Percentiles rank a stretch among this genome's conserved stretches.
These are phyloP conservation scores for Microsporum audouinii DNA, from an alignment of 2,329 filamentous ascomycete genomes.

Conservation along the genomic window DNA sequence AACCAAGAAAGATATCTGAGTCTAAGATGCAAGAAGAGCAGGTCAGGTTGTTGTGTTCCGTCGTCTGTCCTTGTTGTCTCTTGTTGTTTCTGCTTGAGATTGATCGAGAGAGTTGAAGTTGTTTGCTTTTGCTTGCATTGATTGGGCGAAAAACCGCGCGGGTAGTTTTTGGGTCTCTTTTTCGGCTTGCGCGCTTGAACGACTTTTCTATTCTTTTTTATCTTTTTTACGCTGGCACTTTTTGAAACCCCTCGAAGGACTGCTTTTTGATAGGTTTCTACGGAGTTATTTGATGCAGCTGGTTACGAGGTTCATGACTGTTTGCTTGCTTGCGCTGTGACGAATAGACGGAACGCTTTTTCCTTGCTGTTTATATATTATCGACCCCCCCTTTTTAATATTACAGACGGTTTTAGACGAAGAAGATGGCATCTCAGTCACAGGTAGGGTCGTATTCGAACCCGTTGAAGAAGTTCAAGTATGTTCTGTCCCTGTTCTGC, in stretches of 20 bases:
- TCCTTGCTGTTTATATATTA: not conserved
- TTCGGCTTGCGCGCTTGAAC: too few relatives aligned
- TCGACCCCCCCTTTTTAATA: constrained; percentile 4
- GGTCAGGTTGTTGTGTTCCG: not conserved
- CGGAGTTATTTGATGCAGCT: not conserved
- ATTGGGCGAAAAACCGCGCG: not conserved
- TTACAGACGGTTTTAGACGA: constrained; percentile 11
- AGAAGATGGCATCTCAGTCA: constrained; percentile 61
- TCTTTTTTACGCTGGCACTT: not conserved
- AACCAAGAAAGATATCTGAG: not conserved
- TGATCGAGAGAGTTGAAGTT: not conserved
- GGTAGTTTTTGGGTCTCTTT: not conserved
- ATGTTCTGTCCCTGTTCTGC: constrained; percentile 20
- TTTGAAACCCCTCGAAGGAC: too few relatives aligned
- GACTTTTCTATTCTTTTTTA: not conserved
- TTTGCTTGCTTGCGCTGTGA: not conserved
- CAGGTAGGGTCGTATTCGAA: constrained; percentile 85
- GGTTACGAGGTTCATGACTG: constrained; percentile 8
- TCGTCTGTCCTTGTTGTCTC: not conserved
- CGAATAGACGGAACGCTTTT: not conserved
- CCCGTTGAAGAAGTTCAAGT: constrained; percentile 99
- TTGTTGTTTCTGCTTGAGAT: not conserved
- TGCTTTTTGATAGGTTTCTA: not conserved
- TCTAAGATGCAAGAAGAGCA: not conserved
- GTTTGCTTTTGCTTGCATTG: not conserved